Percentiles rank a stretch among this genome's conserved stretches.
These are phyloP conservation scores for Cryptosporidium viatorum DNA, from an alignment of 169 alveolate genomes.

Conservation along the genomic window DNA sequence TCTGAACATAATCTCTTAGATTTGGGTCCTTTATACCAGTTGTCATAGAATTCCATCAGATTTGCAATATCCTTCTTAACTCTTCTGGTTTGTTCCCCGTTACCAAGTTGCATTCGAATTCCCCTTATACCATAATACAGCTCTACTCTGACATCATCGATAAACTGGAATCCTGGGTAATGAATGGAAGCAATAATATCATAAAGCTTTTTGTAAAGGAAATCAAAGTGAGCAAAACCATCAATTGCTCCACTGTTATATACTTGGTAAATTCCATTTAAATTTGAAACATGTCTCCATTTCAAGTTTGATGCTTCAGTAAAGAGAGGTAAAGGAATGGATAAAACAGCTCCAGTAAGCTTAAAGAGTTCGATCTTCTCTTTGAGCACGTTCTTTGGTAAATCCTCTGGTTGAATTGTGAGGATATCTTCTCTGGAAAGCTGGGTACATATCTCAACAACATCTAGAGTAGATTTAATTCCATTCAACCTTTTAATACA, in stretches of 20 bases:
- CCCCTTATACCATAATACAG: conserved; percentile 18
- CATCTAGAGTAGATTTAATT: not conserved
- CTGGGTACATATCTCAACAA: conserved; percentile 17
- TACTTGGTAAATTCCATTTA: conserved; percentile 40
- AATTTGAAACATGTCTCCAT: conserved; percentile 43
- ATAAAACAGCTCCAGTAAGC: conserved; percentile 42
- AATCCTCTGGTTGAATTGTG: conserved; percentile 55
- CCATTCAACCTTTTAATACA: conserved; percentile 1
- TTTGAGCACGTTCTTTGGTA: conserved; percentile 57
- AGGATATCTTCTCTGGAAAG: conserved; percentile 50
- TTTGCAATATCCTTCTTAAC: not conserved
- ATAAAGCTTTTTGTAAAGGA: conserved; percentile 43
- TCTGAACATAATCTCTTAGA: conserved; percentile 21
- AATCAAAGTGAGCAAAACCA: conserved; percentile 71
- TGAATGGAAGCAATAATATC: conserved; percentile 33
- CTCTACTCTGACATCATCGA: conserved; percentile 54
- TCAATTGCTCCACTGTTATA: conserved; percentile 67
- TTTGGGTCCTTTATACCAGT: conserved; percentile 47
- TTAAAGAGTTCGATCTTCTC: conserved; percentile 40
- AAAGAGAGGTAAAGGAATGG: conserved; percentile 33
- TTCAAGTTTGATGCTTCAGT: conserved; percentile 13
- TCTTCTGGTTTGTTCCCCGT: conserved; percentile 1
- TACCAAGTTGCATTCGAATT: not conserved
- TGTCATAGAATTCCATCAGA: not conserved
- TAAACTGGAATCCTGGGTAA: conserved; percentile 25